Conservation (phyloP, 164 flowering plant genomes). For the Tinospora cordifolia region DNA sequence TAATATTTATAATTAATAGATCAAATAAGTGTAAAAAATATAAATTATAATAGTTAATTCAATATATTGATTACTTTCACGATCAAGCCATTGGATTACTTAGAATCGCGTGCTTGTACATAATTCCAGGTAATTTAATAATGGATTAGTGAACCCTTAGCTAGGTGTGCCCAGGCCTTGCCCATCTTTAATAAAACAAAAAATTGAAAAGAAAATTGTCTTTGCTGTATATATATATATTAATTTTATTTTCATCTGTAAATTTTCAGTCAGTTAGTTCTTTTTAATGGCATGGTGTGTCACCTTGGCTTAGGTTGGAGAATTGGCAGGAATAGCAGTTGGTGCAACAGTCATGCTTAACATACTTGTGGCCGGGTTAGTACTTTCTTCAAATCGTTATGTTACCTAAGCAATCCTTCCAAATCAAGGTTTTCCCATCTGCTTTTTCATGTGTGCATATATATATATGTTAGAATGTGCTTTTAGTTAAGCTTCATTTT, state of each 20-base stretch:
- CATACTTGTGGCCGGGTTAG: conserved; percentile 85
- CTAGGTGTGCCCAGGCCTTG: no score
- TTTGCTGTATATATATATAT: no score
- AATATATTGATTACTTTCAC: no score
- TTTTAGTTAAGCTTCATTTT: background rate
- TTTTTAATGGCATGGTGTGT: background rate
- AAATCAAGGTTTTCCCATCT: background rate
- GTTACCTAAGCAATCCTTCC: background rate
- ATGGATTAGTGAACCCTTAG: no score
- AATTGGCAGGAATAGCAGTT: conserved; percentile 87
- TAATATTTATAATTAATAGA: no score
- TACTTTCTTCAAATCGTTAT: background rate
- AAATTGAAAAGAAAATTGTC: no score
- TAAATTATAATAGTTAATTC: no score
- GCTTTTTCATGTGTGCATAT: background rate
- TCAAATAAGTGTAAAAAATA: no score
- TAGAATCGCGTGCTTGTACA: no score
- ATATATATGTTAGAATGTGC: background rate
- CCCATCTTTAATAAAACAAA: no score
- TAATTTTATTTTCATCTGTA: background rate
- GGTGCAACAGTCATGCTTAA: conserved; percentile 89
- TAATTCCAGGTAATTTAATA: no score
- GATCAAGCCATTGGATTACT: no score
- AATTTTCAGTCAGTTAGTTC: background rate
- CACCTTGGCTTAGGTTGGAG: conserved; percentile 54